Evolutionary conservation across 2,329 filamentous ascomycete species (phyloP).

Genomic region (Pseudopyricularia javanii): DNA sequence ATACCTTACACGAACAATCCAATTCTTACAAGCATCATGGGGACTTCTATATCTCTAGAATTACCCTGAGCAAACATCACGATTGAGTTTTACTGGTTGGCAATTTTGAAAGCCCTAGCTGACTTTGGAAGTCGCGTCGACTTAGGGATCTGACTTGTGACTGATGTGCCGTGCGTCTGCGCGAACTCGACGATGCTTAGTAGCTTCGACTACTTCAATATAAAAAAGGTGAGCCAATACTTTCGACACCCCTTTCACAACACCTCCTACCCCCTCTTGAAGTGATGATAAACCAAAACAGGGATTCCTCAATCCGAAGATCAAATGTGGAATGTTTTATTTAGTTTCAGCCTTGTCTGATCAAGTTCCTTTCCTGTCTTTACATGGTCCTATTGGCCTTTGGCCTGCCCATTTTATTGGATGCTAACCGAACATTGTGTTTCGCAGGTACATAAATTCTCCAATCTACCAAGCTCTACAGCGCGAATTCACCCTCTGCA

Average conservation of each 20-base stretch:
- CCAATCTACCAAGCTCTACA: slow-evolving; percentile 7
- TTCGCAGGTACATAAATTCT: slow-evolving; percentile 19
- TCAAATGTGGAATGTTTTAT: slow-evolving; percentile 43
- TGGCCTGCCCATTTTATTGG: slow-evolving; percentile 1
- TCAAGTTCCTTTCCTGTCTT: slow-evolving; percentile 16
- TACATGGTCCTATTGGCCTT: background rate
- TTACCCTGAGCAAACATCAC: slow-evolving; percentile 38
- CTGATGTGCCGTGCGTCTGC: background rate
- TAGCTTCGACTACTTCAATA: background rate
- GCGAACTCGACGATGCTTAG: background rate
- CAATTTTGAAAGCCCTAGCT: background rate
- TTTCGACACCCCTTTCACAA: slow-evolving; percentile 3
- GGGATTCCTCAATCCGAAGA: slow-evolving; percentile 60
- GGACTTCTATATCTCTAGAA: slow-evolving; percentile 38
- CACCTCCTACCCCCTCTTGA: slow-evolving; percentile 14
- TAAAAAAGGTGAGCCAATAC: slow-evolving; percentile 32
- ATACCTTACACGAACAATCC: slow-evolving; percentile 44
- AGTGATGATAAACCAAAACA: slow-evolving; percentile 50
- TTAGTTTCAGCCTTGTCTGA: slow-evolving; percentile 59
- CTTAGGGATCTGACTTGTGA: slow-evolving; percentile 2
- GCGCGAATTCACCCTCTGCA: background rate
- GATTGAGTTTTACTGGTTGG: background rate
- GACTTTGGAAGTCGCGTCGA: slow-evolving; percentile 6
- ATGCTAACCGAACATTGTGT: slow-evolving; percentile 8
- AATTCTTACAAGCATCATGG: slow-evolving; percentile 48